These are phyloP conservation scores for Apium graveolens DNA, from an alignment of 129 eudicot species.

Conservation along the genomic window DNA sequence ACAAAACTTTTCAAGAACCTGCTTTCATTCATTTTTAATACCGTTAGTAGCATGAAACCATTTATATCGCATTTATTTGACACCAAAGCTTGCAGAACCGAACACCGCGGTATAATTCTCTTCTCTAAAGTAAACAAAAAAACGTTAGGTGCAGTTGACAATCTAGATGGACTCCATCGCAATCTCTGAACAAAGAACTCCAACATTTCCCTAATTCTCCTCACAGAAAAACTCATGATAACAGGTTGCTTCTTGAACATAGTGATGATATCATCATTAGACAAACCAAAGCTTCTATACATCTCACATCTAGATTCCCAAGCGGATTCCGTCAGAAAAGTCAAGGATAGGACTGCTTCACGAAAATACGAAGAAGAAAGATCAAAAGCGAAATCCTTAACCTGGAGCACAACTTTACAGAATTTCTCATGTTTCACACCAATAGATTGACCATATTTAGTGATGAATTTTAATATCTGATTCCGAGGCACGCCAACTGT, in stretches of 20 bases:
- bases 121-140: neutral
- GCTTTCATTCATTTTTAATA: neutral
- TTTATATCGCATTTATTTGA: neutral
- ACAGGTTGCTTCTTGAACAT: constrained; percentile 10
- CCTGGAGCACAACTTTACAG: neutral
- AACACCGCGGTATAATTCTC: neutral
- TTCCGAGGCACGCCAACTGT: neutral
- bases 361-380: neutral
- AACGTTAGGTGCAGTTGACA: neutral
- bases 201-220: constrained; percentile 10
- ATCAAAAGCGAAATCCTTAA: constrained; percentile 11
- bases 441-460: neutral
- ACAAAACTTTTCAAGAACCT: neutral
- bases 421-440: neutral
- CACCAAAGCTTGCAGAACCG: neutral
- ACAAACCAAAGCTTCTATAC: constrained; percentile 18
- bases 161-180: neutral
- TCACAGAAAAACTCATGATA: constrained; percentile 10
- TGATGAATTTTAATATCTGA: neutral
- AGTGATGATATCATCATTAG: neutral
- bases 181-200: constrained; percentile 9
- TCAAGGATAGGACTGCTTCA: neutral
- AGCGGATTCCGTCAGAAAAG: neutral
- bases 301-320: constrained; percentile 12
- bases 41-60: neutral